phyloP scores from a whole-genome alignment of 78 protist species.

The Dictyostelium intermedium region DNA sequence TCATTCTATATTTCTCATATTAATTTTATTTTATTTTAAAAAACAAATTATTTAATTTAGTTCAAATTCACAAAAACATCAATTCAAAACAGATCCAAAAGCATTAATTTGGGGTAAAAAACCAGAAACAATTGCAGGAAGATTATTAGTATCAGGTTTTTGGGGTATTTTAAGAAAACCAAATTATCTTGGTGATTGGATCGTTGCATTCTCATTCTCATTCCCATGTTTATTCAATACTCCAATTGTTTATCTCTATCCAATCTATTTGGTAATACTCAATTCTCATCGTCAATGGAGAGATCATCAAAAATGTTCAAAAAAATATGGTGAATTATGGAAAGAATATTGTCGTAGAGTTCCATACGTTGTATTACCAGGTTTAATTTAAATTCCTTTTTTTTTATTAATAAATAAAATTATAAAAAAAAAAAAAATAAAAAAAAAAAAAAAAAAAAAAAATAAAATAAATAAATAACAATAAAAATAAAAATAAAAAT shows the following conservation, averaged over 20 bases:
- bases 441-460: not conserved
- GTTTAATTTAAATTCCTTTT: not conserved
- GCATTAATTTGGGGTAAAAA: slow-evolving; percentile 27
- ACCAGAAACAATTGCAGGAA: slow-evolving; percentile 15
- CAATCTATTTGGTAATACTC: not conserved
- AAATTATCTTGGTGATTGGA: slow-evolving; percentile 28
- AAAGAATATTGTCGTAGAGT: slow-evolving; percentile 15
- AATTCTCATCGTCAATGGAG: slow-evolving; percentile 21
- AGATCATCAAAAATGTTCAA: slow-evolving; percentile 29
- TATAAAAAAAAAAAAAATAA: not conserved
- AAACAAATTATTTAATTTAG: not conserved
- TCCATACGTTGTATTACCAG: slow-evolving; percentile 15
- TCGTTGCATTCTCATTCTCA: slow-evolving; percentile 19
- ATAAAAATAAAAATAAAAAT: too few species aligned
- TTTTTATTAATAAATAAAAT: not conserved
- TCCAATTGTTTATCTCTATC: slow-evolving; percentile 14
- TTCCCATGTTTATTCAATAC: slow-evolving; percentile 30
- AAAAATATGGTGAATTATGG: slow-evolving; percentile 21
- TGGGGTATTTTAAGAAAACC: slow-evolving; percentile 39
- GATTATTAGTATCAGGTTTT: slow-evolving; percentile 12
- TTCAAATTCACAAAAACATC: slow-evolving; percentile 18
- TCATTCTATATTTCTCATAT: not conserved
- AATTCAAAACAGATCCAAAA: slow-evolving; percentile 27
- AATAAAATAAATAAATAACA: not conserved
- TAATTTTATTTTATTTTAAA: not conserved